These are phyloP conservation scores for Leptographium wingfieldii DNA, from an alignment of 2,329 filamentous ascomycete genomes.

Conservation along the genomic window DNA sequence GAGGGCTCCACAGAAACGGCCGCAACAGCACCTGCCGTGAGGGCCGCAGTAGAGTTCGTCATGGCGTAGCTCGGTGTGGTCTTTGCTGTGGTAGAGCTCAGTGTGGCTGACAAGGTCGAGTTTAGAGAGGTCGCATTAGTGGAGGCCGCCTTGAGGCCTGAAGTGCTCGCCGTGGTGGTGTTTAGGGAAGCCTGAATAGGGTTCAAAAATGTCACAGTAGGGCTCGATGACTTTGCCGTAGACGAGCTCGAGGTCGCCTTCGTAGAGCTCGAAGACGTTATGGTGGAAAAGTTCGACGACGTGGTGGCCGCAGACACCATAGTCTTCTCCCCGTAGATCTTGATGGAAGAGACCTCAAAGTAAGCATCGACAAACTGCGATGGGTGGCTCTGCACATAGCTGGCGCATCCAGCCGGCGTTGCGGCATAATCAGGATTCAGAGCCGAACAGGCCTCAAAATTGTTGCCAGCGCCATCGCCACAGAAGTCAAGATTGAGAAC, in stretches of 20 bases:
- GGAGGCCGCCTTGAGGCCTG: background rate
- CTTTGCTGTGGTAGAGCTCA: background rate
- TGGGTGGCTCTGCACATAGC: slow-evolving; percentile 26
- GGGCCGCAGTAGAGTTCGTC: background rate
- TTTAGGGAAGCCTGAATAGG: background rate
- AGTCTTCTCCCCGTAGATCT: slow-evolving; percentile 17
- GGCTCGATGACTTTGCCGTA: background rate
- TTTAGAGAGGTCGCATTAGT: background rate
- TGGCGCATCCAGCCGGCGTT: slow-evolving; percentile 16
- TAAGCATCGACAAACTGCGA: slow-evolving; percentile 23
- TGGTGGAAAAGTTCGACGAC: background rate
- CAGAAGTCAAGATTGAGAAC: slow-evolving; percentile 67
- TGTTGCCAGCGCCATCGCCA: slow-evolving; percentile 50
- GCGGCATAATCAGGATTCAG: slow-evolving; percentile 13
- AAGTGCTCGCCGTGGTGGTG: background rate
- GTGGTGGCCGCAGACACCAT: background rate
- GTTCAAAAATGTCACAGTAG: background rate
- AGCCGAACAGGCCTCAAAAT: slow-evolving; percentile 11
- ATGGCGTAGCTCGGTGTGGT: background rate
- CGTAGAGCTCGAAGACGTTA: background rate
- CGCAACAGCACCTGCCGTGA: background rate
- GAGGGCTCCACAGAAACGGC: background rate
- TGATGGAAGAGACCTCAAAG: slow-evolving; percentile 32
- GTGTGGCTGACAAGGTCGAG: background rate
- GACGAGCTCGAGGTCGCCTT: background rate